These are phyloP conservation scores for Centaurea solstitialis DNA, from an alignment of 129 eudicot species.

Conservation along the genomic window DNA sequence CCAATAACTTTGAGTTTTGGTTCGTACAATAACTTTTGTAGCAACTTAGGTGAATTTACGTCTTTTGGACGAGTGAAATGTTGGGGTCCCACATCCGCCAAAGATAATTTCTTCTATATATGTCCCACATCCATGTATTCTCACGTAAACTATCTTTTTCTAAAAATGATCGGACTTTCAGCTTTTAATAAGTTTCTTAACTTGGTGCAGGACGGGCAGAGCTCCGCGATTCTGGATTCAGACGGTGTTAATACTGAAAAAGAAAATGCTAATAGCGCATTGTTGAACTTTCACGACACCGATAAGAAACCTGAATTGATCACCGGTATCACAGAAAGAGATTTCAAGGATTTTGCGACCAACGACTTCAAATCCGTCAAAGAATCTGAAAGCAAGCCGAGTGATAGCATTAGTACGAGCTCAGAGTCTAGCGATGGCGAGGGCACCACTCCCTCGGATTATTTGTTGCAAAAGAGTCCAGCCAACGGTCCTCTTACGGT, in stretches of 20 bases:
- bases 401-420: slow-evolving; percentile 13
- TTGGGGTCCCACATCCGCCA: no score
- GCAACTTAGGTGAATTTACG: not conserved
- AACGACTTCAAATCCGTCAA: not conserved
- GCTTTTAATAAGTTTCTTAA: not conserved
- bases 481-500: slow-evolving; percentile 11
- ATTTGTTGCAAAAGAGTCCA: slow-evolving; percentile 26
- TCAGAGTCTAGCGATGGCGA: slow-evolving; percentile 34
- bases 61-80: not conserved
- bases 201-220: slow-evolving; percentile 16
- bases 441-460: slow-evolving; percentile 23
- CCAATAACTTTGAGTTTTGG: not conserved
- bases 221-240: not conserved
- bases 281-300: not conserved
- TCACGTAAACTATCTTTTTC: no score
- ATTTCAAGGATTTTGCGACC: slow-evolving; percentile 2
- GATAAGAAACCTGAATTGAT: slow-evolving; percentile 10
- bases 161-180: not conserved
- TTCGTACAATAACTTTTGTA: not conserved
- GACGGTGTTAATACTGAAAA: not conserved
- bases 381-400: slow-evolving; percentile 16
- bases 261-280: not conserved
- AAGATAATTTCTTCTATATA: not conserved
- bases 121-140: no score
- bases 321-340: slow-evolving; percentile 2